Percentiles rank a stretch among this genome's conserved stretches.
Evolutionary conservation across 306 rosid species (phyloP).

Genomic region (Fragaria ananassa): DNA sequence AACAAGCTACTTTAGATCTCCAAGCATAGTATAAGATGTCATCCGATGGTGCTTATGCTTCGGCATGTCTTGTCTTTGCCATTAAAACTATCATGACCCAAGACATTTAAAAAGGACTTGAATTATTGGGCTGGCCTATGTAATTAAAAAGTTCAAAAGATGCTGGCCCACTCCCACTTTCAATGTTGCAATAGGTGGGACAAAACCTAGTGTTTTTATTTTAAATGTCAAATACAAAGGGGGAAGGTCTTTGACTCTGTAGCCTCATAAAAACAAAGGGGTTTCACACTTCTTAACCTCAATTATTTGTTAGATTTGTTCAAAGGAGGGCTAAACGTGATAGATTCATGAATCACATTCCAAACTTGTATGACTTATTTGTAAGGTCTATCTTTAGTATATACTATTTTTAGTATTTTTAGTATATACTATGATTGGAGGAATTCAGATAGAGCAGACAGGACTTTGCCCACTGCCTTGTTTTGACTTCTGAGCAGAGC

Average conservation of each 20-base stretch:
- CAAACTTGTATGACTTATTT: background rate
- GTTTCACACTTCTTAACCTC: background rate
- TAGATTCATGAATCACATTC: conserved; percentile 1
- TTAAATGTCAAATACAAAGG: background rate
- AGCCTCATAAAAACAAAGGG: background rate
- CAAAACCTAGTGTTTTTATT: background rate
- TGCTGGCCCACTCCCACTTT: conserved; percentile 26
- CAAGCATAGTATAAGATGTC: background rate
- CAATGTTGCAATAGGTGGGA: conserved; percentile 11
- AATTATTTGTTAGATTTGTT: background rate
- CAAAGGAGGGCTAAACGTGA: conserved; percentile 5
- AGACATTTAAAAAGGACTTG: background rate
- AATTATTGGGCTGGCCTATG: conserved; percentile 17
- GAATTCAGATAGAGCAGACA: background rate
- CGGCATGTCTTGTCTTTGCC: background rate
- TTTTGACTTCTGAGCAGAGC: no score
- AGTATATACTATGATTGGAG: no score
- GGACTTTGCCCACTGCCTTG: no score
- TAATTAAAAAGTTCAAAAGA: conserved; percentile 4
- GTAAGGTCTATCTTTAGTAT: background rate
- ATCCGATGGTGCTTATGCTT: background rate
- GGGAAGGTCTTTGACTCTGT: background rate
- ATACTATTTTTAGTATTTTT: no score
- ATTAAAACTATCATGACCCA: background rate
- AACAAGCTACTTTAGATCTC: background rate